A percentile compares a stretch with the other conserved stretches of the same genome.
phyloP scores from a whole-genome alignment of 352 stramenopile species.

The Blastocystis sp. region DNA sequence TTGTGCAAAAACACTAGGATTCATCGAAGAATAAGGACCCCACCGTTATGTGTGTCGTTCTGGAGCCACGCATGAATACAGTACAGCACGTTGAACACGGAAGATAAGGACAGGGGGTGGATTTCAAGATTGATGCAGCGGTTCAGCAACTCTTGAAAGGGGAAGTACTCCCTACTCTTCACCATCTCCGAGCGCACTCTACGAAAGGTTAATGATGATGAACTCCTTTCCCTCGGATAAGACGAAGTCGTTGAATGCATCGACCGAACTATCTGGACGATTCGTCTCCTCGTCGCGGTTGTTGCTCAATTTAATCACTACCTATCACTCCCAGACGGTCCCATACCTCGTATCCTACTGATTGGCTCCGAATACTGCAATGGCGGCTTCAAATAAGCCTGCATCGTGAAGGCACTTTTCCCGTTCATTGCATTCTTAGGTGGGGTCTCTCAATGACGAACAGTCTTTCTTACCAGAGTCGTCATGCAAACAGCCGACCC shows the following conservation, averaged over 20 bases:
- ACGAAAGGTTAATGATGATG: slow-evolving; percentile 32
- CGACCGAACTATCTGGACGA: not conserved
- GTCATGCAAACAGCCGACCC: not conserved
- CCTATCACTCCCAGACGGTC: not conserved
- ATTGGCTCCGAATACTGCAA: slow-evolving; percentile 15
- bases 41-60: not conserved
- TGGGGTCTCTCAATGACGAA: not conserved
- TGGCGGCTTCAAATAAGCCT: slow-evolving; percentile 1
- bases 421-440: not conserved
- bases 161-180: slow-evolving; percentile 1
- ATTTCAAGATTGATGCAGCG: slow-evolving; percentile 36
- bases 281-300: not conserved
- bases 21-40: not conserved
- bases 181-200: not conserved
- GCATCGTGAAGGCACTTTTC: not conserved
- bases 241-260: not conserved
- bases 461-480: not conserved
- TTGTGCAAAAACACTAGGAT: slow-evolving; percentile 30
- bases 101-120: slow-evolving; percentile 8
- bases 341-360: not conserved
- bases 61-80: slow-evolving; percentile 2
- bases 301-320: not conserved
- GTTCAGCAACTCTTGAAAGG: slow-evolving; percentile 11
- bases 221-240: slow-evolving; percentile 43
- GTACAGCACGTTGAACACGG: slow-evolving; percentile 24